Evolutionary conservation across 2,329 filamentous ascomycete genomes (phyloP).

Genomic region (Fusarium mexicanum): DNA sequence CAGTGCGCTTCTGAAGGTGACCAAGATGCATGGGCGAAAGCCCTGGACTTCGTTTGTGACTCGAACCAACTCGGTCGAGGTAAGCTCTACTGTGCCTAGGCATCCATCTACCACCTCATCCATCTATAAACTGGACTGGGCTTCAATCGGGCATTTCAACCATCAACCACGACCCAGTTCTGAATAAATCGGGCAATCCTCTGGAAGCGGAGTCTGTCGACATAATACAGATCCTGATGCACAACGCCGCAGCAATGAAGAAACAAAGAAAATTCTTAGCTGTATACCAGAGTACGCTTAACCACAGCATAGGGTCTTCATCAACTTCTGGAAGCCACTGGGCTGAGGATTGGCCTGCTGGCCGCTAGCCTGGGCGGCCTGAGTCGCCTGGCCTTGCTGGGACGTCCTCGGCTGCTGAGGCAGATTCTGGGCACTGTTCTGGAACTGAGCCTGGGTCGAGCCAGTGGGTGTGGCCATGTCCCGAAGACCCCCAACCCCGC

Average conservation of each 20-base stretch:
- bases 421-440: constrained; percentile 92
- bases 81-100: not conserved
- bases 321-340: constrained; percentile 88
- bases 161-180: constrained; percentile 9
- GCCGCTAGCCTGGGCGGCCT: constrained; percentile 62
- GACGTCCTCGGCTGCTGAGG: constrained; percentile 72
- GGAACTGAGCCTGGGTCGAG: constrained; percentile 95
- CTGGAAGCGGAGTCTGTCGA: constrained; percentile 24
- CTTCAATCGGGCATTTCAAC: constrained; percentile 15
- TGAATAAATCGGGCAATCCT: constrained; percentile 3
- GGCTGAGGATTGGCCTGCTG: constrained; percentile 75
- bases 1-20: not conserved
- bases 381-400: constrained; percentile 67
- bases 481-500: constrained; percentile 75
- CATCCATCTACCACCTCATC: constrained; percentile 3
- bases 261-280: constrained; percentile 45
- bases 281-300: constrained; percentile 50
- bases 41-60: not conserved
- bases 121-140: not conserved
- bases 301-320: constrained; percentile 93
- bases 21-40: constrained; percentile 2
- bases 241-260: constrained; percentile 43
- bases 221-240: constrained; percentile 33
- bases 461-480: constrained; percentile 86
- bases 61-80: constrained; percentile 11